A percentile compares a stretch with the other conserved stretches of the same genome.
These are phyloP conservation scores for Spongispora temasekensis DNA, from an alignment of 1,284 basidiomycete species.

Conservation along the genomic window DNA sequence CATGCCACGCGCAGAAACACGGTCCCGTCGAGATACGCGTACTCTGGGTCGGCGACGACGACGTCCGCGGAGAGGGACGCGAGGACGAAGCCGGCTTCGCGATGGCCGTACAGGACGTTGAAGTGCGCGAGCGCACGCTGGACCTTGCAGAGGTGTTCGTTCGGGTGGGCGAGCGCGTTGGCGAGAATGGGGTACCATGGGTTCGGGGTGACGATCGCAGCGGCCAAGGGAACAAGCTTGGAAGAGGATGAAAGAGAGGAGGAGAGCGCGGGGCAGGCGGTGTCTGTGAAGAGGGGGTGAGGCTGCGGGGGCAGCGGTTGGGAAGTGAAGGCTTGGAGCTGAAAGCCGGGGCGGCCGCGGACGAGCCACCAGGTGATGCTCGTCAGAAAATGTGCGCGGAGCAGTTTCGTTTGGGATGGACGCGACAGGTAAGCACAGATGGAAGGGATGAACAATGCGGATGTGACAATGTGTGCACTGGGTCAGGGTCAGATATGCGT, in stretches of 20 bases:
- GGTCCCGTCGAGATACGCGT: conserved; percentile 56
- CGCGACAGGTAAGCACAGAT: conserved; percentile 33
- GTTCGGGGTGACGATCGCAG: not conserved
- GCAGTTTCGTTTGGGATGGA: conserved; percentile 27
- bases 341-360: conserved; percentile 34
- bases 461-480: conserved; percentile 38
- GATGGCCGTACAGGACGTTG: conserved; percentile 47
- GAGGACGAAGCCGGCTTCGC: conserved; percentile 38
- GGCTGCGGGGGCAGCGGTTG: conserved; percentile 20
- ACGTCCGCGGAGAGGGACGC: conserved; percentile 22
- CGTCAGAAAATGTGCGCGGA: conserved; percentile 37
- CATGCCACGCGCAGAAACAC: conserved; percentile 57
- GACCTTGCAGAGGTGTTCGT: conserved; percentile 64
- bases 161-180: conserved; percentile 40
- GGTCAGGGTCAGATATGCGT: conserved; percentile 17
- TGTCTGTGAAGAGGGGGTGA: too few species aligned
- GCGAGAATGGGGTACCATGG: conserved; percentile 23
- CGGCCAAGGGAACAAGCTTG: too few species aligned
- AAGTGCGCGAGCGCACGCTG: conserved; percentile 60
- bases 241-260: too few species aligned
- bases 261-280: too few species aligned
- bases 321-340: conserved; percentile 28
- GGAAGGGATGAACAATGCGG: conserved; percentile 37
- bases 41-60: conserved; percentile 26
- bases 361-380: conserved; percentile 41